A percentile compares a stretch with the other conserved stretches of the same genome.
These are phyloP conservation scores for Candida easanensis DNA, from an alignment of 805 yeast species.

Conservation along the genomic window DNA sequence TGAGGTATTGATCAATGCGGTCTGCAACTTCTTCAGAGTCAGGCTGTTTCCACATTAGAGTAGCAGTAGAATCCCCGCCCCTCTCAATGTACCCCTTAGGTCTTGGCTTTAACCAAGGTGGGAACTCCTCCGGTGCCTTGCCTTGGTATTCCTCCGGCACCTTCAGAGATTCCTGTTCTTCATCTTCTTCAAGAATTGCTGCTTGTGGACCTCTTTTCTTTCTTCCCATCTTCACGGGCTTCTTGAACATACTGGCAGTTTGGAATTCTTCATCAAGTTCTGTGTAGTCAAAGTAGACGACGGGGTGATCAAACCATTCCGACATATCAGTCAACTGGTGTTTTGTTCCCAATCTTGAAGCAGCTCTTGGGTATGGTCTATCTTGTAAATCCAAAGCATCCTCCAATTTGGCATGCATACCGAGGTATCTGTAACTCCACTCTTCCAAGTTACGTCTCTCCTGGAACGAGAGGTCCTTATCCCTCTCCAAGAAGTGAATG, in stretches of 20 bases:
- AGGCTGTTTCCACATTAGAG: slow-evolving; percentile 64
- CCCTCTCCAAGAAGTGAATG: slow-evolving; percentile 47
- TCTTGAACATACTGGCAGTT: slow-evolving; percentile 16
- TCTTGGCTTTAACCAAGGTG: slow-evolving; percentile 74
- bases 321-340: slow-evolving; percentile 68
- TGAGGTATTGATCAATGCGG: slow-evolving; percentile 52
- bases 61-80: slow-evolving; percentile 67
- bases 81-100: slow-evolving; percentile 84
- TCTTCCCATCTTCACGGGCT: slow-evolving; percentile 25
- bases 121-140: slow-evolving; percentile 45
- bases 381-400: slow-evolving; percentile 78
- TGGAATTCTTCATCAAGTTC: slow-evolving; percentile 20
- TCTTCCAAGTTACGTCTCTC: slow-evolving; percentile 59
- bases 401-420: slow-evolving; percentile 69
- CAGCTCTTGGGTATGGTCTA: slow-evolving; percentile 77
- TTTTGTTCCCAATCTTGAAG: slow-evolving; percentile 69
- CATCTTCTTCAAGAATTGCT: slow-evolving; percentile 23
- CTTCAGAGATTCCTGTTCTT: slow-evolving; percentile 27
- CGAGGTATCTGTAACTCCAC: slow-evolving; percentile 81
- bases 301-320: slow-evolving; percentile 62
- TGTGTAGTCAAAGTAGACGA: slow-evolving; percentile 57
- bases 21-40: slow-evolving; percentile 23
- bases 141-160: slow-evolving; percentile 47
- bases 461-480: slow-evolving; percentile 37
- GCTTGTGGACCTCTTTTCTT: slow-evolving; percentile 23